Conservation (phyloP, 768 basidiomycete genomes). For the Harrya chromipes region DNA sequence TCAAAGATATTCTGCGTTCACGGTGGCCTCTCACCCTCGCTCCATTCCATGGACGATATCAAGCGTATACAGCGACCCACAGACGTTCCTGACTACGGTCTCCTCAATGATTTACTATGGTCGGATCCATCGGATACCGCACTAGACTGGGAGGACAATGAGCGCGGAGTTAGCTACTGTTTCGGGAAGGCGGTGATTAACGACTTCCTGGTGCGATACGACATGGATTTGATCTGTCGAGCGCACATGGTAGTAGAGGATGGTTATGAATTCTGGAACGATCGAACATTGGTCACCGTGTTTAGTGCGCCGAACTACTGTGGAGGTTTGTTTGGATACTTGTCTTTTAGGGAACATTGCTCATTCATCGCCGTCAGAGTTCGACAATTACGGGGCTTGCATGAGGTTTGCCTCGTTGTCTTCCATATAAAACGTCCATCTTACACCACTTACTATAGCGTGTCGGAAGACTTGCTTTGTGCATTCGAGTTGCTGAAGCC, state of each 20-base stretch:
- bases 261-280: constrained; percentile 99
- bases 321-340: constrained; percentile 64
- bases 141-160: constrained; percentile 99
- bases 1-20: constrained; percentile 99
- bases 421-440: constrained; percentile 3
- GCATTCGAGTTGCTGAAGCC: constrained; percentile 98
- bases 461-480: constrained; percentile 95
- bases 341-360: constrained; percentile 5
- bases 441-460: constrained; percentile 44
- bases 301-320: constrained; percentile 98
- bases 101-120: constrained; percentile 97
- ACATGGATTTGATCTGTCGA: constrained; percentile 99
- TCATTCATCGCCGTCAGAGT: constrained; percentile 51
- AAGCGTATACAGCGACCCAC: constrained; percentile 96
- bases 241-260: constrained; percentile 99
- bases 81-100: constrained; percentile 97
- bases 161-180: constrained; percentile 97
- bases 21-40: constrained; percentile 88
- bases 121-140: constrained; percentile 98
- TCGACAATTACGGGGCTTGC: constrained; percentile 93
- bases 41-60: constrained; percentile 98
- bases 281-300: constrained; percentile 95
- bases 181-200: constrained; percentile 98
- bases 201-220: constrained; percentile 90
- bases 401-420: constrained; percentile 62